Base-by-base conservation (phyloP, 2,329 filamentous ascomycete species). In the Camptophora hylomeconis region DNA sequence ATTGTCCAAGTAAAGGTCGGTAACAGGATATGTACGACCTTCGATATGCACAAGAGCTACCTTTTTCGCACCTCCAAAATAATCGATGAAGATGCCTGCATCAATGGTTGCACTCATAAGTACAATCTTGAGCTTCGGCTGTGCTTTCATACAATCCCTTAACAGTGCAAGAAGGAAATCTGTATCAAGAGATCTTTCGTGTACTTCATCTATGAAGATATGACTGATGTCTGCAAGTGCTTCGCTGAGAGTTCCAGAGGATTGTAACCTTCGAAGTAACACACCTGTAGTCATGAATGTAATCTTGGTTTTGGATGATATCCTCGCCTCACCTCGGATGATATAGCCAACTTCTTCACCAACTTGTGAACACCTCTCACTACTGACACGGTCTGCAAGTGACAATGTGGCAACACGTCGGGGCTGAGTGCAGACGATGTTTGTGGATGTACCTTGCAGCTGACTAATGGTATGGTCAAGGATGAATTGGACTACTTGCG, bases 231-330 rank as follows among this genome's bases (percentile, higher is more conserved):
- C 82, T 5, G 81, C 80, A 25, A 98, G 57, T 20, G 84, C 82
- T 12, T 77, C 70, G 1, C 81, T 89, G 14, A 41, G 23, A 12
- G 21, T 37, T 7, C 30, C 24, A 7, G 40, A 39, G 16, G 28
- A 28, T 54, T 98, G 89, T n/a, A 98, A 65, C 8, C 86, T 75
- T 37, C 89, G 68, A 11, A 98, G 67, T 20, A 98, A 61, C 3
- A 98, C 84, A 71, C 87, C 87, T 7, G 87, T 94, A 0, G 87
- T 98, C 37, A 94, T 81, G 49, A 95, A 95, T 0, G 81, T 93
- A 45, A 95, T 92, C 53, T 79, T 87, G 0, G 89, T 95, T 24
- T 71, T 64, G 4, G 69, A 69, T 34, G 72, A 78, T 21, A 74
- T 66, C 45, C 79, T 86, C 18, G 79, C 87, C 51, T 95, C 87